These are phyloP conservation scores for Austroboletus festivus DNA, from an alignment of 768 basidiomycete genomes.

Conservation along the genomic window DNA sequence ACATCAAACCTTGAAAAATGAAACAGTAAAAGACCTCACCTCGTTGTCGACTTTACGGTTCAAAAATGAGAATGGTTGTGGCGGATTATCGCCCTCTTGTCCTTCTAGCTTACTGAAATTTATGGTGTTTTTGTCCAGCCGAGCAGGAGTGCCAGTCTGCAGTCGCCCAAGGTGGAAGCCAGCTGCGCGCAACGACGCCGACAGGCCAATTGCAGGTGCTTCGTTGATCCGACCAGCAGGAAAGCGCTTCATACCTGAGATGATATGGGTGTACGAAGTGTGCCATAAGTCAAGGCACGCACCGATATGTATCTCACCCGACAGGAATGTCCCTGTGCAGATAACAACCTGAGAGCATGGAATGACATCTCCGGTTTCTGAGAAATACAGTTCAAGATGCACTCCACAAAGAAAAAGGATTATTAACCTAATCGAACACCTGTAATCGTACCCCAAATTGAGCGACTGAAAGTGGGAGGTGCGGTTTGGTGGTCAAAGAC, in stretches of 20 bases:
- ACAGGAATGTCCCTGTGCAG: slow-evolving; percentile 89
- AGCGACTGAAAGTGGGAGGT: slow-evolving; percentile 18
- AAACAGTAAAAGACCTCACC: slow-evolving; percentile 36
- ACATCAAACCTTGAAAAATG: neutral
- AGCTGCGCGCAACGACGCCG: slow-evolving; percentile 66
- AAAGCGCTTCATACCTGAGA: slow-evolving; percentile 61
- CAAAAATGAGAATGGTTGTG: slow-evolving; percentile 75
- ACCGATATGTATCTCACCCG: slow-evolving; percentile 91
- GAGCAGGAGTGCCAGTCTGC: slow-evolving; percentile 85
- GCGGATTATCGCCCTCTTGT: slow-evolving; percentile 66
- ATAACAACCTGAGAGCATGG: slow-evolving; percentile 79
- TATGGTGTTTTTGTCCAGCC: slow-evolving; percentile 68
- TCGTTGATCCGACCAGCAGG: slow-evolving; percentile 79
- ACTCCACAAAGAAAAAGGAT: neutral
- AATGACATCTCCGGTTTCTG: slow-evolving; percentile 74
- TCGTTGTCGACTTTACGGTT: slow-evolving; percentile 67
- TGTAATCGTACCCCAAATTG: slow-evolving; percentile 49
- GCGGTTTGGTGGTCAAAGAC: slow-evolving; percentile 51
- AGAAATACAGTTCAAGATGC: slow-evolving; percentile 1
- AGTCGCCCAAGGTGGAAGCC: slow-evolving; percentile 82
- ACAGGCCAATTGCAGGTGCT: slow-evolving; percentile 69
- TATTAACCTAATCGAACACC: slow-evolving; percentile 68
- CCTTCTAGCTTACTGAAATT: slow-evolving; percentile 56
- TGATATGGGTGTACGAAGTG: neutral
- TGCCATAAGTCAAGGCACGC: slow-evolving; percentile 2